Evolutionary conservation across 768 basidiomycete species (phyloP), one percentile per base, ranked within the genome.

Genomic region (Saitozyma sp.): DNA sequence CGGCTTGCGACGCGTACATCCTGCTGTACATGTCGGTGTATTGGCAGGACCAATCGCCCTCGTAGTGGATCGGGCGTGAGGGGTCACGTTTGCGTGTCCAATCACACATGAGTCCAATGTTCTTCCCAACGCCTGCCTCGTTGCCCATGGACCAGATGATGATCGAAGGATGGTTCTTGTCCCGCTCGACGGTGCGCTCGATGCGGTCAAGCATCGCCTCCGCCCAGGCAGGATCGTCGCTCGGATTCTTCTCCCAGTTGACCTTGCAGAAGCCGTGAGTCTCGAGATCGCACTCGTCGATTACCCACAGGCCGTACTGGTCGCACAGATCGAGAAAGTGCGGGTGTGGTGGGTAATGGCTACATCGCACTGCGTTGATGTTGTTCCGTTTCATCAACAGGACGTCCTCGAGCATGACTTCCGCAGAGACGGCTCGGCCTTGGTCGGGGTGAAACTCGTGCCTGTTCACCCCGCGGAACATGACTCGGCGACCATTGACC

Each of bases 91-190:
- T 40, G 8, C 60, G 52, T 6, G 49, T 38, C 53, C 52, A 54
- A 9, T 45, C 43, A 17, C 53, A 53, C 60, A 61, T 61, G 13
- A 46, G 7, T 10, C 53, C 60, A 29, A 61, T 54, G 37, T 61
- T 61, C 9, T 37, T 16, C 11, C 60, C 60, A 38, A 8, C 16
- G 14, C 53, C 60, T 38, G 53, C 52, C 40, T 61, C 60, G 40
- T 61, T 61, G n/a, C 60, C 60, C 40, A 61, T 54, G 60, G 29
- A 54, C 54, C 60, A 61, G 19, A 61, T 54, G n/a, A 61, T 50
- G 17, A 61, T 40, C 11, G 42, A 45, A 19, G 53, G 53, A 16
- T 55, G 53, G 39, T 61, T 61, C 43, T 61, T 61, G 53, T 61
- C 60, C n/a, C 60, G 11, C 42, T 54, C 53, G 8, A 61, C 43